Base-by-base conservation (phyloP, 768 basidiomycete genomes). In the Cyathus striatus region DNA sequence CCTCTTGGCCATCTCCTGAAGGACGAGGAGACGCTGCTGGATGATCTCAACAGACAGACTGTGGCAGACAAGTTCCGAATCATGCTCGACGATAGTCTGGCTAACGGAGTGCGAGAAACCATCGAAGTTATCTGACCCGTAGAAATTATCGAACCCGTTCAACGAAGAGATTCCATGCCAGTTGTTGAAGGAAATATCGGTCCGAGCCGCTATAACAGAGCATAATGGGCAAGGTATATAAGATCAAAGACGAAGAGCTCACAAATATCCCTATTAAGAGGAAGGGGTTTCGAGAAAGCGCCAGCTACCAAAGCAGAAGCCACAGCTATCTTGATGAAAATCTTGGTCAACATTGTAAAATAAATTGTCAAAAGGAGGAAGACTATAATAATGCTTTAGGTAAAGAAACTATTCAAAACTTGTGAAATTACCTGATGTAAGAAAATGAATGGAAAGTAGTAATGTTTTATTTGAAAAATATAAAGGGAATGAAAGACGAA, bases 1-100 rank as follows among this genome's bases (percentile, higher is more conserved):
- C 72, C 58, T 64, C 58, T 73, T 72, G 27, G 69, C 69, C 60
- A 72, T 66, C 54, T 74, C 71, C 44, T 66, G 64, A 23, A 73
- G 56, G 41, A 76, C 62, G 26, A 67, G 59, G 23, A 74, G 63
- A 5, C 65, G 62, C 45, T 76, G 72, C 45, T 76, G 73, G 40
- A 73, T 59, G 55, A 76, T 66, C 41, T 57, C 57, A 39, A 72
- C 49, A 26, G 52, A 47, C 49, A 64, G 53, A 17, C 58, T 54
- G 43, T 61, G 66, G 60, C 70, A 73, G 36, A 70, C 69, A 18
- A 73, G 44, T 34, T 68, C 35, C 17, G 10, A 45, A 45, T 64
- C 56, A 38, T 66, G 57, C 6, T 66, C 59, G 40, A 72, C 47
- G 24, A 36, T 18, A 18, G 58, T 56, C 44, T 66, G 58, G 38